Evolutionary conservation across 2,329 filamentous ascomycete genomes (phyloP).

Genomic region (Rachicladosporium sp.): DNA sequence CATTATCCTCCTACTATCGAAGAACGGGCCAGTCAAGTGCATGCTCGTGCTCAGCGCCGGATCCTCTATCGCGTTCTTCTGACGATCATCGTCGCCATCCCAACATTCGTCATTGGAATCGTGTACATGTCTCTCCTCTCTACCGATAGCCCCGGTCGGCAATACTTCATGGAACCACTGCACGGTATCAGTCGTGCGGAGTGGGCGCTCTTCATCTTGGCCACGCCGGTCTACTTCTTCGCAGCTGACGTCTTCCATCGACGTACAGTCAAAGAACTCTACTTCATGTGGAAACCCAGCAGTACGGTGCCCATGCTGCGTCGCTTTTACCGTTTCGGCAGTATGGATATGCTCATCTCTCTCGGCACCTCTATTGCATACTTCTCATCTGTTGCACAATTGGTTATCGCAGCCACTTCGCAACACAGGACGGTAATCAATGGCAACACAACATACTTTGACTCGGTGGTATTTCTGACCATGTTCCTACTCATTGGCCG

Average conservation of each 20-base stretch:
- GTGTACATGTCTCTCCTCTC: conserved; percentile 79
- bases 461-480: conserved; percentile 83
- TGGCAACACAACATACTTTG: conserved; percentile 71
- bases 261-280: conserved; percentile 66
- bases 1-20: conserved; percentile 75
- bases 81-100: conserved; percentile 58
- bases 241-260: conserved; percentile 75
- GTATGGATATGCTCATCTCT: conserved; percentile 91
- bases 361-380: conserved; percentile 82
- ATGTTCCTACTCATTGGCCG: conserved; percentile 66
- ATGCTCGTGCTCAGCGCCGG: conserved; percentile 30
- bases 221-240: conserved; percentile 74
- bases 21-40: conserved; percentile 63
- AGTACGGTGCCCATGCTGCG: conserved; percentile 61
- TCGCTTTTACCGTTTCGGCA: conserved; percentile 87
- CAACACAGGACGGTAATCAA: too few species aligned
- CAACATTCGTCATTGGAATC: conserved; percentile 76
- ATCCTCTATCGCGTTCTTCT: conserved; percentile 47
- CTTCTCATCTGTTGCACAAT: conserved; percentile 67
- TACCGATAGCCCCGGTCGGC: conserved; percentile 42
- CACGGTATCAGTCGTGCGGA: background rate
- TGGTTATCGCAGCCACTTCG: too few species aligned
- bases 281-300: conserved; percentile 60
- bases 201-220: background rate
- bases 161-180: conserved; percentile 53